These are phyloP conservation scores for Daedalea quercina DNA, from an alignment of 768 basidiomycete species.

Conservation along the genomic window DNA sequence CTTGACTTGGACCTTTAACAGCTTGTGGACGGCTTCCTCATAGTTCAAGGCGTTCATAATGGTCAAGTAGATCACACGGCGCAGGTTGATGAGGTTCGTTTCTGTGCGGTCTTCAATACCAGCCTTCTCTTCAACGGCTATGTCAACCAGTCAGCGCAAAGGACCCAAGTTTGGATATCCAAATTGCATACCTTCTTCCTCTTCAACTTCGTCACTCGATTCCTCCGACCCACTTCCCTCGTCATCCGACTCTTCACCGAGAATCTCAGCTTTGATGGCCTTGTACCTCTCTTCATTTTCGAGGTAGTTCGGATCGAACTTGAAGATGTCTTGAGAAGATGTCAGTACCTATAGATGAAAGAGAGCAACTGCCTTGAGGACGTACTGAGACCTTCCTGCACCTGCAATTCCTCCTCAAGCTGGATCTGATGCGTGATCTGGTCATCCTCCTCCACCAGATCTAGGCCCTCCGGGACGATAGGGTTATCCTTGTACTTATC, in stretches of 20 bases:
- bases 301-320: conserved; percentile 78
- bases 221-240: conserved; percentile 56
- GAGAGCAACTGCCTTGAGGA: conserved; percentile 11
- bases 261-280: conserved; percentile 85
- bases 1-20: conserved; percentile 85
- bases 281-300: conserved; percentile 95
- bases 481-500: conserved; percentile 99
- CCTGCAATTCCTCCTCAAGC: conserved; percentile 87
- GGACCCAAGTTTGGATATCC: not conserved
- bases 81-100: conserved; percentile 92
- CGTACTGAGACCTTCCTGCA: conserved; percentile 92
- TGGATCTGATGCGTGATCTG: conserved; percentile 93
- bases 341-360: not conserved
- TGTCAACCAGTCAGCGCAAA: conserved; percentile 8
- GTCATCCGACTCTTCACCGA: conserved; percentile 82
- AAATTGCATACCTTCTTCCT: conserved; percentile 36
- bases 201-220: conserved; percentile 47
- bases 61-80: conserved; percentile 90
- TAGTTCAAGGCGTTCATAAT: conserved; percentile 99
- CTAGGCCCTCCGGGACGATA: conserved; percentile 86
- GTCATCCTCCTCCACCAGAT: conserved; percentile 96
- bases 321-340: conserved; percentile 75
- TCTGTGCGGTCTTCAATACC: conserved; percentile 94
- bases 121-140: conserved; percentile 71
- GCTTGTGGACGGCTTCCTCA: conserved; percentile 98